Percentiles rank a stretch among this genome's conserved stretches.
Conservation (phyloP, 257 asterid genomes). For the Capsicum chinense region DNA sequence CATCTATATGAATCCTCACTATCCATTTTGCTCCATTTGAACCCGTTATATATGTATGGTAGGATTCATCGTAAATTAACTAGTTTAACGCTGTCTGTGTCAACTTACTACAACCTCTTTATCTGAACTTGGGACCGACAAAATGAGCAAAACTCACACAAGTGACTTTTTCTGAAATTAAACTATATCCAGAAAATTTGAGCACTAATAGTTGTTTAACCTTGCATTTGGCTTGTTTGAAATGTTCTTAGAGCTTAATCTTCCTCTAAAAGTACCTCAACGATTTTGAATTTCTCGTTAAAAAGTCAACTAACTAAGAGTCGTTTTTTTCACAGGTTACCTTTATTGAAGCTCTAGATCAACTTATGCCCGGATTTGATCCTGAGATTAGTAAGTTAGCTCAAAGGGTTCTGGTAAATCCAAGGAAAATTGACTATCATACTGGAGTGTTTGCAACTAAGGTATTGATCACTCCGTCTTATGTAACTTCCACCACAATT, state of each 20-base stretch:
- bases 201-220: too few relatives aligned
- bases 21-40: neutral
- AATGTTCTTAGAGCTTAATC: neutral
- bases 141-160: neutral
- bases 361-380: constrained; percentile 96
- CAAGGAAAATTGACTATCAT: constrained; percentile 82
- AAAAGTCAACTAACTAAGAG: neutral
- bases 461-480: constrained; percentile 46
- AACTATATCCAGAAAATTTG: too few relatives aligned
- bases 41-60: neutral
- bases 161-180: too few relatives aligned
- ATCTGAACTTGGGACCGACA: neutral
- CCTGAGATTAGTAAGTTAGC: constrained; percentile 94
- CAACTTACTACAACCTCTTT: neutral
- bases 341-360: constrained; percentile 89
- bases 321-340: constrained; percentile 60
- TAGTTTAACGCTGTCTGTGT: neutral
- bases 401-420: constrained; percentile 81
- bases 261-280: neutral
- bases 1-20: neutral
- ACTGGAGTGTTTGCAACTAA: constrained; percentile 94
- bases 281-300: neutral
- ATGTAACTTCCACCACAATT: neutral
- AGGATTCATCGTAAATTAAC: neutral
- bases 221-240: neutral